Percentiles rank a stretch among this genome's conserved stretches.
These are phyloP conservation scores for Hortaea sp. DNA, from an alignment of 2,329 filamentous ascomycete genomes.

Conservation along the genomic window DNA sequence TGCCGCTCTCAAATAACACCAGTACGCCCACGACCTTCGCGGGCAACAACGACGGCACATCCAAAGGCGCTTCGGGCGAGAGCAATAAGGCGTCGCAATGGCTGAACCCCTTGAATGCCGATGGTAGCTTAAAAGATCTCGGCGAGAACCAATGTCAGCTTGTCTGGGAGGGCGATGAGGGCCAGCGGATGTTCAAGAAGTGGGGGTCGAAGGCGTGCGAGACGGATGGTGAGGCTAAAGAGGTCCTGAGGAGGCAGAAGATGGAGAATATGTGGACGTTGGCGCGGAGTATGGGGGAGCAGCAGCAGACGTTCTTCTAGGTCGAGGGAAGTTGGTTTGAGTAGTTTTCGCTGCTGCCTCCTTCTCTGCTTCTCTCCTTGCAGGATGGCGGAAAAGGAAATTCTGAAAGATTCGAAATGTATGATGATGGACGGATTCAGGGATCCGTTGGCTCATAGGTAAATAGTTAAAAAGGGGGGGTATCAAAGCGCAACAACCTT, in stretches of 20 bases:
- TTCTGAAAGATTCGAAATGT: too few relatives aligned
- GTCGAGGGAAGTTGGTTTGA: too few relatives aligned
- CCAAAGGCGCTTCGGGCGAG: slow-evolving; percentile 39
- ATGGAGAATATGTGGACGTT: slow-evolving; percentile 94
- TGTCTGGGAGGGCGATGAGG: slow-evolving; percentile 85
- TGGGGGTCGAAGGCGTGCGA: slow-evolving; percentile 90
- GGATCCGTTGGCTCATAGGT: too few relatives aligned
- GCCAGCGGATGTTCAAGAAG: slow-evolving; percentile 68
- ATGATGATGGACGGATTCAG: too few relatives aligned
- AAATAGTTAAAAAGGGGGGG: too few relatives aligned
- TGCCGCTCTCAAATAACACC: slow-evolving; percentile 43
- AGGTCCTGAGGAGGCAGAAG: slow-evolving; percentile 67
- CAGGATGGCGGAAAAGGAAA: too few relatives aligned
- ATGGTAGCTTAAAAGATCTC: slow-evolving; percentile 70
- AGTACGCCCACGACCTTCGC: slow-evolving; percentile 15
- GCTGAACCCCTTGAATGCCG: slow-evolving; percentile 69
- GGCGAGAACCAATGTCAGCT: slow-evolving; percentile 71
- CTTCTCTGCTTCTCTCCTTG: too few relatives aligned
- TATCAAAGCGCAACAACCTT: too few relatives aligned
- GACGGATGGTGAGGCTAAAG: slow-evolving; percentile 78
- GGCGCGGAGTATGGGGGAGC: slow-evolving; percentile 51
- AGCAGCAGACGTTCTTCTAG: too few relatives aligned
- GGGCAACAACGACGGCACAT: slow-evolving; percentile 10
- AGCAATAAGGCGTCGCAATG: slow-evolving; percentile 56
- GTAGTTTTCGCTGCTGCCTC: too few relatives aligned